Base-by-base conservation (phyloP, 2,329 filamentous ascomycete species). In the Fusarium coffeatum region DNA sequence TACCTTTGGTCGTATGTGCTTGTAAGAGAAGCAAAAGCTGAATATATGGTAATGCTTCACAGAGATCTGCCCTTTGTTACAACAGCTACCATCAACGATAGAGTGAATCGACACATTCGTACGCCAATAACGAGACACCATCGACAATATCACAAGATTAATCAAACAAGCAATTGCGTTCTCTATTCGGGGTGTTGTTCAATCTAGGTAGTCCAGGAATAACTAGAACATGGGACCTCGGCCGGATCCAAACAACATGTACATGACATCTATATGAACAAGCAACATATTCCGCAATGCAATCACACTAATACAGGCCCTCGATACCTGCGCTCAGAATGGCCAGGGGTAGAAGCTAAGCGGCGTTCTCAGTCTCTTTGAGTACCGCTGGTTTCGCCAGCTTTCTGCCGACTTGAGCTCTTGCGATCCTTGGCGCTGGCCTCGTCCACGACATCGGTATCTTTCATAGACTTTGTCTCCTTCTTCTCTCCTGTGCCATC, bases 11-110 rank as follows among this genome's bases (percentile, higher is more conserved):
- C 34, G 34, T 37, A 37, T 37, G 34, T 37, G 10, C 18, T n/a
- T 7, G 18, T 11, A 7, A 2, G 1, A 7, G 2, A 6, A 12
- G 18, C 6, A 37, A 12, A 4, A 1, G 0, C 1, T 4, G 1
- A 0, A 0, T 11, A 37, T 37, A 37, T 11, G 1, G 9, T 37
- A 1, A 2, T 0, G 0, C 4, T 6, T 0, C 1, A 3, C 1
- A 18, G 8, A 10, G 18, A 11, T n/a, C 34, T n/a, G 18, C 18
- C 34, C 34, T n/a, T n/a, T 37, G 18, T 37, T 10, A 1, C 5
- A 37, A 37, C 18, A n/a, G 10, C 9, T n/a, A 37, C 6, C 5
- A n/a, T 18, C 18, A n/a, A 18, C 10, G 18, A 12, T 18, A 12
- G 34, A n/a, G 6, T 37, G 18, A 37, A 37, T 11, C 6, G 18